These are phyloP conservation scores for Pseudozyma sp. DNA, from an alignment of 1,284 basidiomycete genomes.

Conservation along the genomic window DNA sequence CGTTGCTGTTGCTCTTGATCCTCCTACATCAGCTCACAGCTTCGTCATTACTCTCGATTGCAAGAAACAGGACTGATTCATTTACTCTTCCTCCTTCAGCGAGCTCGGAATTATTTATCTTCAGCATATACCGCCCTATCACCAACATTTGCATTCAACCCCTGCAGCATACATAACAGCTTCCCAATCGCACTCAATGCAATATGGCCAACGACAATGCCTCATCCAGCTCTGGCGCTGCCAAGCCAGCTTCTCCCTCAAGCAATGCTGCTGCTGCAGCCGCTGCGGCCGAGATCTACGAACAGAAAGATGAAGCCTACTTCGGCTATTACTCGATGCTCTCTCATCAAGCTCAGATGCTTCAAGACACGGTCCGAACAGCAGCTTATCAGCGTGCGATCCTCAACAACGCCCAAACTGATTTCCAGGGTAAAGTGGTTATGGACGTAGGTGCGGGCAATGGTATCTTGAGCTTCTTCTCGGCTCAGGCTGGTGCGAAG, in stretches of 20 bases:
- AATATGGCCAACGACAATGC: background rate
- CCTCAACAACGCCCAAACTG: slow-evolving; percentile 40
- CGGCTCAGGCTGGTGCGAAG: slow-evolving; percentile 71
- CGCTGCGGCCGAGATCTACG: slow-evolving; percentile 40
- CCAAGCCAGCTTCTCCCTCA: slow-evolving; percentile 6
- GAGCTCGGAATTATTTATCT: no score
- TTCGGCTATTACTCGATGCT: slow-evolving; percentile 66
- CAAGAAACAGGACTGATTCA: no score
- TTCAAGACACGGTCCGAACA: slow-evolving; percentile 64
- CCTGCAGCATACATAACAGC: no score
- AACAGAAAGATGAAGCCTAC: slow-evolving; percentile 64
- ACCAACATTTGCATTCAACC: no score
- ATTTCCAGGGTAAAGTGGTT: slow-evolving; percentile 55
- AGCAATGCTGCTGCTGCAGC: background rate
- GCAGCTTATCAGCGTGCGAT: slow-evolving; percentile 64
- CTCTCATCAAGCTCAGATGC: slow-evolving; percentile 66
- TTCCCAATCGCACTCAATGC: no score
- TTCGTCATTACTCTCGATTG: no score
- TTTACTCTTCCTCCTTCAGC: no score
- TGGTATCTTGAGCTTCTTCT: slow-evolving; percentile 72
- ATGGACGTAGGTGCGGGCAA: slow-evolving; percentile 72
- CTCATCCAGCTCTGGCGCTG: background rate
- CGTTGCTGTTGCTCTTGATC: no score
- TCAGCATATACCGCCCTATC: no score
- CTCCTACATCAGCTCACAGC: no score